phyloP scores from a whole-genome alignment of 176 grass and related monocot species.

The Microstegium vimineum region DNA sequence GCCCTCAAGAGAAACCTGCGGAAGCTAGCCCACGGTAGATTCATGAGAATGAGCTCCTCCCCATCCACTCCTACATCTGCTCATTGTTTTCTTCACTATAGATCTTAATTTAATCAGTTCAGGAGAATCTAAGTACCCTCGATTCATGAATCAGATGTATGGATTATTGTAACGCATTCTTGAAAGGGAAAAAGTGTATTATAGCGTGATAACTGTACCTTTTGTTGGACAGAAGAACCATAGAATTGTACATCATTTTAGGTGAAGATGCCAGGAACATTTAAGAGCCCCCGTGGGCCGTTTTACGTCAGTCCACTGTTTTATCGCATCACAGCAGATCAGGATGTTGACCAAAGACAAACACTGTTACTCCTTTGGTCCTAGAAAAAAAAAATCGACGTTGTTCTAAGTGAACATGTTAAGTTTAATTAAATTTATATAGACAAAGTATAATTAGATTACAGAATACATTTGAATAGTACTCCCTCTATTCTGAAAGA shows the following conservation, averaged over 20 bases:
- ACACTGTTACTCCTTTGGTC: too few relatives aligned
- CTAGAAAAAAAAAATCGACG: too few relatives aligned
- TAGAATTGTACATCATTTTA: slow-evolving; percentile 21
- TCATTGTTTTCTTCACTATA: slow-evolving; percentile 12
- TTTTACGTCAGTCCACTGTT: background rate
- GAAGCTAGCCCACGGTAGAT: slow-evolving; percentile 62
- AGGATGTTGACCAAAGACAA: too few relatives aligned
- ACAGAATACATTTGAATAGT: too few relatives aligned
- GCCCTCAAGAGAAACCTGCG: slow-evolving; percentile 48
- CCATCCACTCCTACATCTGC: background rate
- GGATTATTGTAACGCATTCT: slow-evolving; percentile 14
- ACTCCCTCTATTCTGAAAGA: too few relatives aligned
- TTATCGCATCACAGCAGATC: background rate
- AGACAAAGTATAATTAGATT: too few relatives aligned
- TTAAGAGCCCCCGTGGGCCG: background rate
- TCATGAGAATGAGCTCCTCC: background rate
- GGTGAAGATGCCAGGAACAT: background rate
- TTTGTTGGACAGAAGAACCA: slow-evolving; percentile 1
- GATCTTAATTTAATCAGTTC: slow-evolving; percentile 26
- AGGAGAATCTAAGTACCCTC: slow-evolving; percentile 29
- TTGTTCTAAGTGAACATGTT: too few relatives aligned
- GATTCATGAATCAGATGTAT: slow-evolving; percentile 15
- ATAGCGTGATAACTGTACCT: slow-evolving; percentile 19
- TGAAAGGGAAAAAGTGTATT: slow-evolving; percentile 35
- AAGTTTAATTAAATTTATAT: too few relatives aligned